Conservation (phyloP, 768 basidiomycete species). For the Amanita rimosa region DNA sequence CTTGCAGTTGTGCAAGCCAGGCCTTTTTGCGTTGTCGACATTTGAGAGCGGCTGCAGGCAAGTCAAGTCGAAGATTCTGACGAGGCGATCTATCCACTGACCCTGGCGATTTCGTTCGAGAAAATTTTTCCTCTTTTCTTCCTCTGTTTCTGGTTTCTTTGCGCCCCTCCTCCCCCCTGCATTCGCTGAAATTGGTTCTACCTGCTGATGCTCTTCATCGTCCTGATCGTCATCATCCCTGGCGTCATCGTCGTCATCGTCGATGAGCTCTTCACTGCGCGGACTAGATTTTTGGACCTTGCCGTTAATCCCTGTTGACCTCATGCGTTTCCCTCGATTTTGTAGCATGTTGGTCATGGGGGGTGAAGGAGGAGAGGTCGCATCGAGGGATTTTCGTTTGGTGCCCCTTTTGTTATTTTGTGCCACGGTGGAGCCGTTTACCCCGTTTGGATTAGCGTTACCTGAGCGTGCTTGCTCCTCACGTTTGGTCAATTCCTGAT, state of each 20-base stretch:
- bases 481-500: conserved; percentile 93
- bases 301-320: conserved; percentile 14
- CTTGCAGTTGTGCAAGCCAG: conserved; percentile 88
- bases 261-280: conserved; percentile 23
- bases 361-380: conserved; percentile 24
- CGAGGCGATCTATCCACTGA: conserved; percentile 20
- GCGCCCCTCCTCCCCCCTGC: conserved; percentile 14
- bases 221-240: conserved; percentile 18
- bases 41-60: conserved; percentile 77
- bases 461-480: conserved; percentile 68
- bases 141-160: conserved; percentile 92
- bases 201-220: conserved; percentile 2
- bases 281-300: conserved; percentile 22
- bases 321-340: conserved; percentile 27
- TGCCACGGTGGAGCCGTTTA: conserved; percentile 22
- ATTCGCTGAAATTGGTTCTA: conserved; percentile 11
- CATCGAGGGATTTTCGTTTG: conserved; percentile 63
- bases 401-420: conserved; percentile 40
- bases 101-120: conserved; percentile 96
- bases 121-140: conserved; percentile 96
- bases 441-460: conserved; percentile 15
- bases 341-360: conserved; percentile 15
- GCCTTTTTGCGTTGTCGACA: conserved; percentile 99
- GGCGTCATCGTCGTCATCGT: conserved; percentile 30
- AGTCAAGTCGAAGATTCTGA: not conserved